Evolutionary conservation across 2,329 filamentous ascomycete genomes (phyloP), one percentile per base, ranked within the genome.

Genomic region (Colletotrichum siamense): DNA sequence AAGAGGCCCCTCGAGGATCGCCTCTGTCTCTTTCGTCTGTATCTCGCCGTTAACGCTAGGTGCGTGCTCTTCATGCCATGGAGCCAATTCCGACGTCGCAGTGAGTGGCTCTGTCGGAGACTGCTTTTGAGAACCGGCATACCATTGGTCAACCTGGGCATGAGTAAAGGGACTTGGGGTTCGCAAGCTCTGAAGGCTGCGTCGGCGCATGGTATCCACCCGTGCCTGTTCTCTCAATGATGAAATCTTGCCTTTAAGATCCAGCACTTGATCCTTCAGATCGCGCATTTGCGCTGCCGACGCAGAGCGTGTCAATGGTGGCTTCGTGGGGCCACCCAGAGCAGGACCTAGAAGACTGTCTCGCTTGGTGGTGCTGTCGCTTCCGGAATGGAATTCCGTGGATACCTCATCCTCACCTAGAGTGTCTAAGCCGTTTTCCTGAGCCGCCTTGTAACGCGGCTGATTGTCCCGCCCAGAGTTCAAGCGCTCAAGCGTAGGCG

Each of bases 201-300:
- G 91, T 67, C 96, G 91, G 81, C 95, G 93, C 80, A 98, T 84
- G 79, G 91, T 95, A 79, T 98, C 96, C 74, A 94, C 94, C 24
- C 94, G 91, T 0, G 95, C 94, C 80, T 95, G 93, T 77, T 96
- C 92, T 79, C 95, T 94, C 57, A 98, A 85, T 18, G 89, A 94
- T 2, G 95, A 96, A 44, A 98, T 96, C 81, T 95, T 95, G 76
- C 94, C 95, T 82, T 96, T 96, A 63, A 98, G 88, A 69, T 94
- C 95, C 72, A 94, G 93, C 91, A 98, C 95, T 82, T 98, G 95
- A 79, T 95, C 94, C 76, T 95, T 95, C 59, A 98, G 87, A 68
- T 91, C 91, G 10, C 93, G 92, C 81, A 95, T 92, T 81, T 95
- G 93, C 16, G 93, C 90, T n/a, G 92, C 92, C 1, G 95, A 96